phyloP scores from a whole-genome alignment of 176 grass and related monocot genomes.

The Elymus sibiricus region DNA sequence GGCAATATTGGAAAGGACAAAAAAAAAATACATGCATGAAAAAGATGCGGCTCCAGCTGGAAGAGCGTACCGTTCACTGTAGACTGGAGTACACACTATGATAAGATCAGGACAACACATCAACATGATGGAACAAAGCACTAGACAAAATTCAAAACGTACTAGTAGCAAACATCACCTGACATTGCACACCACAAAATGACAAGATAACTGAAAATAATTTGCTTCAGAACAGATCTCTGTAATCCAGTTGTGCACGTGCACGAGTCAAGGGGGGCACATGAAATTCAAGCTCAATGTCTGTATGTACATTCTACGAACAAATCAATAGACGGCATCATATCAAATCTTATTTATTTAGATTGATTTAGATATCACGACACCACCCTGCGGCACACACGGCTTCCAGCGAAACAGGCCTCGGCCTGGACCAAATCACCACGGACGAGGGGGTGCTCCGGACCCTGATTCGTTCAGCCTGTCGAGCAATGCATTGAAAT shows the following conservation, averaged over 20 bases:
- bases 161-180: neutral
- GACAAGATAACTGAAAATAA: neutral
- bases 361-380: neutral
- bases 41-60: neutral
- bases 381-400: neutral
- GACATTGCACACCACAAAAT: constrained; percentile 20
- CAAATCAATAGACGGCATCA: constrained; percentile 13
- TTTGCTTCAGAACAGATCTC: constrained; percentile 10
- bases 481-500: constrained; percentile 90
- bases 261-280: constrained; percentile 1
- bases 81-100: neutral
- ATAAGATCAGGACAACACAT: neutral
- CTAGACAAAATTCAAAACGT: neutral
- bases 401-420: neutral
- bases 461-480: constrained; percentile 66
- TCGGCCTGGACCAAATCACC: constrained; percentile 38
- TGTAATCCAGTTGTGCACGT: neutral
- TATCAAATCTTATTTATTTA: constrained; percentile 43
- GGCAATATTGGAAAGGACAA: neutral
- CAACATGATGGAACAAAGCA: neutral
- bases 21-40: neutral
- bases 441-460: constrained; percentile 43
- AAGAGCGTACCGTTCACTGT: neutral
- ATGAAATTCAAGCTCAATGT: constrained; percentile 12
- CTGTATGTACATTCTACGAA: constrained; percentile 44